Evolutionary conservation across 2,329 filamentous ascomycete genomes (phyloP), one percentile per base, ranked within the genome.

Genomic region (Remersonia thermophila): DNA sequence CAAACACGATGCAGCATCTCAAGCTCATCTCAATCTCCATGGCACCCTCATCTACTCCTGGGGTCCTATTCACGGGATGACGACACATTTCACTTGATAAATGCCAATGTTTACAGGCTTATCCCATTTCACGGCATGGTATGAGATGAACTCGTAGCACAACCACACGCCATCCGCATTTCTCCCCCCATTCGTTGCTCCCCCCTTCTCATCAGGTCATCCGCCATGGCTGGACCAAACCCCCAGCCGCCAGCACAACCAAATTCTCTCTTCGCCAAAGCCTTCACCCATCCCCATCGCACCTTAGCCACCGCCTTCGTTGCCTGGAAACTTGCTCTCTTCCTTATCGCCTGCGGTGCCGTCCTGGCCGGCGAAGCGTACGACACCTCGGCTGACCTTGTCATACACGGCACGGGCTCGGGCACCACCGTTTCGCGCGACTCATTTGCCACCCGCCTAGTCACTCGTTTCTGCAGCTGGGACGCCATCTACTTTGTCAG

Each of bases 401-500:
- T 62, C 44, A 56, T 66, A 44, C 47, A 59, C 48, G 51, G 51
- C 38, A 54, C 37, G 45, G 49, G 39, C 50, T 13, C n/a, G 15
- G 20, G n/a, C n/a, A n/a, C n/a, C n/a, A n/a, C n/a, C n/a, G n/a
- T n/a, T n/a, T n/a, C n/a, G n/a, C n/a, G n/a, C n/a, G n/a, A n/a
- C 5, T 23, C 20, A 5, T 23, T 23, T 23, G 5, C 9, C 20
- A 6, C 20, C 3, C 13, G 58, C 41, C 48, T 80, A 2, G 56
- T 65, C 14, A 58, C 67, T 25, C 73, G 73, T 30, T 61, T 91
- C 39, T 76, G 77, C 6, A 69, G 82, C 55, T 93, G 84, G 84
- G 84, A 93, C 55, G 80, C 78, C 23, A 65, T 93, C 46, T 91
- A 89, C 56, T 89, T 79, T 51, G 62, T 78, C 40, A 68, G 75